Conservation (phyloP, 2,329 filamentous ascomycete species). For the Massarina eburnea region DNA sequence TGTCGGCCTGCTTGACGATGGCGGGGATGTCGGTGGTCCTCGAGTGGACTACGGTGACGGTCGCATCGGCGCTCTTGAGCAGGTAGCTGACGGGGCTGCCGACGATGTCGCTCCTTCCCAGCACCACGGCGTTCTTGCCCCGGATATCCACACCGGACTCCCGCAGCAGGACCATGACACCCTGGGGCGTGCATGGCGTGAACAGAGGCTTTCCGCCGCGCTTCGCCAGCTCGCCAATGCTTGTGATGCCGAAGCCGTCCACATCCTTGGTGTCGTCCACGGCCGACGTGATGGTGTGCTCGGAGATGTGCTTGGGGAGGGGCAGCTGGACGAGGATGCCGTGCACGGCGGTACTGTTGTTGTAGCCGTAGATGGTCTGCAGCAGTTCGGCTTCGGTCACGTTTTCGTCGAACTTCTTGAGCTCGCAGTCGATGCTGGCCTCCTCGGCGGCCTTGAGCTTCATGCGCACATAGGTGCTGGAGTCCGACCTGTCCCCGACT, state of each 20-base stretch:
- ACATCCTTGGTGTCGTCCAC: slow-evolving; percentile 96
- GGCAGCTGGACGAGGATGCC: slow-evolving; percentile 94
- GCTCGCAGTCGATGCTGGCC: slow-evolving; percentile 87
- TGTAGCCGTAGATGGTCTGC: slow-evolving; percentile 76
- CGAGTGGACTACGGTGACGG: slow-evolving; percentile 94
- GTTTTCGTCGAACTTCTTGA: slow-evolving; percentile 79
- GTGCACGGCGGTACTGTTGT: slow-evolving; percentile 83
- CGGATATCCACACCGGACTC: slow-evolving; percentile 79
- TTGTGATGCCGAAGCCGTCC: slow-evolving; percentile 90
- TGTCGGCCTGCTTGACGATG: slow-evolving; percentile 80
- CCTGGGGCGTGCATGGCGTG: slow-evolving; percentile 93
- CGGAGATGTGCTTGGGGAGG: slow-evolving; percentile 83
- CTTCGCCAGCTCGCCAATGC: slow-evolving; percentile 97
- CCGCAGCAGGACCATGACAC: slow-evolving; percentile 88
- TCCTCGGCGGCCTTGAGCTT: slow-evolving; percentile 96
- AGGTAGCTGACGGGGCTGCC: slow-evolving; percentile 96
- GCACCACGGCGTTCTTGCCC: slow-evolving; percentile 91
- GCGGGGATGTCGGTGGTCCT: slow-evolving; percentile 73
- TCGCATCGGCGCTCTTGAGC: slow-evolving; percentile 92
- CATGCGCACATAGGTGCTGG: slow-evolving; percentile 98
- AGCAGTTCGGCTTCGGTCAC: slow-evolving; percentile 85
- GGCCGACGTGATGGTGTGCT: slow-evolving; percentile 85
- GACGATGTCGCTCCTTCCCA: slow-evolving; percentile 95
- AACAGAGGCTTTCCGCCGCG: slow-evolving; percentile 87
- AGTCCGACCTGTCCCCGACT: slow-evolving; percentile 94